These are phyloP conservation scores for Diaporthe vaccinii DNA, from an alignment of 2,329 filamentous ascomycete species.

Conservation along the genomic window DNA sequence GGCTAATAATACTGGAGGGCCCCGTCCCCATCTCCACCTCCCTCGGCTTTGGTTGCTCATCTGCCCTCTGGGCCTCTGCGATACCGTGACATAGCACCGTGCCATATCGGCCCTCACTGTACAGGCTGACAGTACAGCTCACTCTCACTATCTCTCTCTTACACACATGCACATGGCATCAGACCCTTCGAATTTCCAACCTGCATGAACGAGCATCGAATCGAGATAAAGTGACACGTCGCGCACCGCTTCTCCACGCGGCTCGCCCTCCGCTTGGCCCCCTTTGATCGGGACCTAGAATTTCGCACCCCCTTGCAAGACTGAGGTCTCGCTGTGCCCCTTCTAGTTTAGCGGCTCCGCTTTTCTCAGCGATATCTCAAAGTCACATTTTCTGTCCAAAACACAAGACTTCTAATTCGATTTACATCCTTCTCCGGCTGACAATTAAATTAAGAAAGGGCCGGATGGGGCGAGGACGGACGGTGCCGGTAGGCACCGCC, in stretches of 20 bases:
- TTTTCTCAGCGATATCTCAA: no score
- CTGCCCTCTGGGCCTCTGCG: background rate
- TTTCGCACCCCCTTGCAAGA: no score
- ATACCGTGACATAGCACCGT: background rate
- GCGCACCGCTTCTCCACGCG: constrained; percentile 11
- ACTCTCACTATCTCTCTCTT: background rate
- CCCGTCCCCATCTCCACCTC: background rate
- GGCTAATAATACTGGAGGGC: constrained; percentile 20
- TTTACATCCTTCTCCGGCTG: no score
- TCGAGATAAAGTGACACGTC: constrained; percentile 32
- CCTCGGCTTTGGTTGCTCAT: constrained; percentile 2
- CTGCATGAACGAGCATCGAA: constrained; percentile 12
- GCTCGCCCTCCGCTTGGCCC: constrained; percentile 3
- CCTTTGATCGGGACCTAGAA: no score
- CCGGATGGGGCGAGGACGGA: no score
- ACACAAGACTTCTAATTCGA: no score
- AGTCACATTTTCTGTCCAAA: no score
- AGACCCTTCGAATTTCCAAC: constrained; percentile 26
- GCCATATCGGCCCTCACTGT: background rate
- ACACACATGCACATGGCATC: background rate
- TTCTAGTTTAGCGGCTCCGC: no score
- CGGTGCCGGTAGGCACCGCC: no score
- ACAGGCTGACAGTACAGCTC: background rate
- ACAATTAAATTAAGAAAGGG: no score
- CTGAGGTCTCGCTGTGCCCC: no score